A percentile compares a stretch with the other conserved stretches of the same genome.
Conservation (phyloP, 441 rosid genomes). For the Viola pubescens region DNA sequence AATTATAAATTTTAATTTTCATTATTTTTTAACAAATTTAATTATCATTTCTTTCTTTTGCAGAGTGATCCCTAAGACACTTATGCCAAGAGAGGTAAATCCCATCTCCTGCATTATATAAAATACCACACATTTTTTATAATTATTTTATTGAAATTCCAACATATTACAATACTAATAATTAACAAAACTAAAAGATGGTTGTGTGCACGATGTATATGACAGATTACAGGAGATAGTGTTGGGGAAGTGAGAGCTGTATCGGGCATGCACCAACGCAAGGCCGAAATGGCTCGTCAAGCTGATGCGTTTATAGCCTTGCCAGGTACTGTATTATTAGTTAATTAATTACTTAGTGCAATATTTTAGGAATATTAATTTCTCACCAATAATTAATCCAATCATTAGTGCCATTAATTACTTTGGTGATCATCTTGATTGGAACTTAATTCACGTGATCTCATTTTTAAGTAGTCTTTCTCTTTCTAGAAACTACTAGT, state of each 20-base stretch:
- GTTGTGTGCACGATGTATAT: neutral
- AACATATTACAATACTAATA: too few species aligned
- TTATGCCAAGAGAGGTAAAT: conserved; percentile 87
- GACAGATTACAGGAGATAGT: conserved; percentile 83
- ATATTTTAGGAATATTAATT: neutral
- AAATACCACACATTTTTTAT: too few species aligned
- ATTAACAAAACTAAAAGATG: neutral
- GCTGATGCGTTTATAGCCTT: conserved; percentile 96
- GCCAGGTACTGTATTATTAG: conserved; percentile 43
- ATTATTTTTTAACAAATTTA: neutral
- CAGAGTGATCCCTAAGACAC: conserved; percentile 92
- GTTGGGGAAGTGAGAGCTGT: conserved; percentile 95
- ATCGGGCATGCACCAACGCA: conserved; percentile 93
- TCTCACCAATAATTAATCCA: neutral
- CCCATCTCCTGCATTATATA: neutral
- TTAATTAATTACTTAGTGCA: too few species aligned
- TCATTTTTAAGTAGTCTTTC: too few species aligned
- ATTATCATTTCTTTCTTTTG: conserved; percentile 3
- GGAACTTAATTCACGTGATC: too few species aligned
- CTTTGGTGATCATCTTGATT: too few species aligned
- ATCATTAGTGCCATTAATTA: too few species aligned
- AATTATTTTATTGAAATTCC: too few species aligned
- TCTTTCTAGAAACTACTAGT: too few species aligned
- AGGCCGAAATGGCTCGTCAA: conserved; percentile 93
- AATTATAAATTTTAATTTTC: too few species aligned